Conservation (phyloP, 148 eudicot species). For the Tetragonia tetragonoides region DNA sequence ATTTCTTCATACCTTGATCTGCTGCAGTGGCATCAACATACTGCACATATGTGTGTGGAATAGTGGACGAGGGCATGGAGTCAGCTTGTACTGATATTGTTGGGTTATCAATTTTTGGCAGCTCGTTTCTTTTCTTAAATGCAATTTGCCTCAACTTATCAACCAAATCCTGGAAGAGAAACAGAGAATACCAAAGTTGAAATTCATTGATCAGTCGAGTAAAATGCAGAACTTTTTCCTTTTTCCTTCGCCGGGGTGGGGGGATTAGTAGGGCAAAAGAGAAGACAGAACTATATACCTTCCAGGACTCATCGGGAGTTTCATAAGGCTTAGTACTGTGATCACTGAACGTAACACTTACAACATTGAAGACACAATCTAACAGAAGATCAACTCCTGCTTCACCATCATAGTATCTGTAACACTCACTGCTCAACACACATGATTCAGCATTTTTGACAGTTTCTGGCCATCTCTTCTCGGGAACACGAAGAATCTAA, state of each 20-base stretch:
- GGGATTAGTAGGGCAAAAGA: too few species aligned
- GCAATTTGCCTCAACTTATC: slow-evolving; percentile 41
- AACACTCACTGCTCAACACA: slow-evolving; percentile 31
- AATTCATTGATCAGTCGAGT: neutral
- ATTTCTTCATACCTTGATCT: slow-evolving; percentile 20
- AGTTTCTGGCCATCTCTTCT: slow-evolving; percentile 46
- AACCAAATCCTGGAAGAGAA: slow-evolving; percentile 43
- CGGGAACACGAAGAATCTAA: slow-evolving; percentile 48
- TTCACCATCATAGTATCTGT: slow-evolving; percentile 28
- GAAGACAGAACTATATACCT: slow-evolving; percentile 28
- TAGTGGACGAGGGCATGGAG: neutral
- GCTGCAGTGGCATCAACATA: neutral
- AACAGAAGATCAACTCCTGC: slow-evolving; percentile 36
- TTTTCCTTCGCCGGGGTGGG: too few species aligned
- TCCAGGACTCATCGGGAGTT: slow-evolving; percentile 32
- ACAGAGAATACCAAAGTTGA: neutral
- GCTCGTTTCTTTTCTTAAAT: slow-evolving; percentile 31
- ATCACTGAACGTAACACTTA: slow-evolving; percentile 44
- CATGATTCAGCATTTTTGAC: slow-evolving; percentile 54
- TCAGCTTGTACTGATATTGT: neutral
- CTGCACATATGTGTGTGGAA: slow-evolving; percentile 1
- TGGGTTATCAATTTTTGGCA: slow-evolving; percentile 26
- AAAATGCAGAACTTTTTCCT: too few species aligned
- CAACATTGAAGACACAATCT: slow-evolving; percentile 40
- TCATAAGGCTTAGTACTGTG: slow-evolving; percentile 29